Evolutionary conservation across 1,284 basidiomycete species (phyloP).

Genomic region (Leccinum subspadiceum): DNA sequence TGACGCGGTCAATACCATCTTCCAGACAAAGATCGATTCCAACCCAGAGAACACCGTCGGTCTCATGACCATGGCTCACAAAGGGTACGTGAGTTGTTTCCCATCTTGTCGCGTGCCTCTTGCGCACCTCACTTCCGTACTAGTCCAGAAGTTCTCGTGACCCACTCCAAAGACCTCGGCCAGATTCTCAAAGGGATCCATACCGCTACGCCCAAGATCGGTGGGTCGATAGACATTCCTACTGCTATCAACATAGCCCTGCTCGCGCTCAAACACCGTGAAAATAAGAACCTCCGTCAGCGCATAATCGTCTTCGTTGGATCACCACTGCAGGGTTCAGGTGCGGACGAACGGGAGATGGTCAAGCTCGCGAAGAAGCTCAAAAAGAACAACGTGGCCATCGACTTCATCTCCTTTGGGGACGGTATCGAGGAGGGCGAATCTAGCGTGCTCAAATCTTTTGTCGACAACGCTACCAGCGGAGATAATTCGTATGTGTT

Average conservation of each 20-base stretch:
- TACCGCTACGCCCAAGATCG: slow-evolving; percentile 64
- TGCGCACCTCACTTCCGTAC: not conserved
- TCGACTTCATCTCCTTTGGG: slow-evolving; percentile 87
- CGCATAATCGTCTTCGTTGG: slow-evolving; percentile 93
- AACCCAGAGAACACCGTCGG: slow-evolving; percentile 98
- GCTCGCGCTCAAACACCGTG: slow-evolving; percentile 94
- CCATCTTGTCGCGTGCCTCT: not conserved
- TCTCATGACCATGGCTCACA: slow-evolving; percentile 96
- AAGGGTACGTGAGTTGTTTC: slow-evolving; percentile 59
- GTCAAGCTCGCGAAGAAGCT: slow-evolving; percentile 92
- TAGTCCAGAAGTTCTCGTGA: slow-evolving; percentile 94
- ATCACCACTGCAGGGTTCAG: slow-evolving; percentile 74
- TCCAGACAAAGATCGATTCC: slow-evolving; percentile 90
- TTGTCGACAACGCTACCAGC: slow-evolving; percentile 77
- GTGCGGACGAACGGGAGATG: slow-evolving; percentile 73
- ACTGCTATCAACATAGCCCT: slow-evolving; percentile 94
- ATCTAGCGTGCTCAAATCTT: slow-evolving; percentile 63
- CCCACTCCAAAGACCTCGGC: slow-evolving; percentile 92
- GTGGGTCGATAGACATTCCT: slow-evolving; percentile 79
- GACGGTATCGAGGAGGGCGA: slow-evolving; percentile 69
- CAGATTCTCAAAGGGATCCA: slow-evolving; percentile 86
- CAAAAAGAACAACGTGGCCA: slow-evolving; percentile 98
- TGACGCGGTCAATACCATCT: slow-evolving; percentile 90
- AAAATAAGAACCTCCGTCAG: slow-evolving; percentile 98
- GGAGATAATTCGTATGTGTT: slow-evolving; percentile 79